Evolutionary conservation across 768 basidiomycete species (phyloP), one percentile per base, ranked within the genome.

Genomic region (Tylopilus sp.): DNA sequence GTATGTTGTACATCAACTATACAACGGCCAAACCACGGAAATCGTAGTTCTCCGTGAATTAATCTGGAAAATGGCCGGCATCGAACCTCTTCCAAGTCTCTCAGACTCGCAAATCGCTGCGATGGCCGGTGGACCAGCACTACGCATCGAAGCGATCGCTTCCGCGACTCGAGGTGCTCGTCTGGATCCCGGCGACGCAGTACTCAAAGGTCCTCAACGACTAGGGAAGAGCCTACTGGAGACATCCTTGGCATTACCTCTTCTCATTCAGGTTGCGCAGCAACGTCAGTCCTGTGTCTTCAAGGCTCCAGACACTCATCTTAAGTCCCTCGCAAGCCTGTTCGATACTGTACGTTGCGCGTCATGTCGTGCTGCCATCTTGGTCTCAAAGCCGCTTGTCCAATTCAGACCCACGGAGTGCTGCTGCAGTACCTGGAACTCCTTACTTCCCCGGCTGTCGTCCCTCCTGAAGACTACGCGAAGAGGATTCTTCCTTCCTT

Each of bases 41-140:
- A 85, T 98, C 40, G 81, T 94, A 21, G 89, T 98, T 22, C 76
- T 99, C n/a, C 83, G 88, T 29, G 93, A 96, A 63, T 74, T 99
- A 46, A 92, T 98, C 46, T 88, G 85, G 81, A 91, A 92, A 67
- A 96, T 98, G 92, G 88, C 93, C 6, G 93, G 90, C 4, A 91
- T 97, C 53, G 88, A 96, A 63, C 92, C 93, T 4, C 74, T 97
- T 46, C 90, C 92, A 0, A 93, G 86, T 67, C 74, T 98, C 33
- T 90, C 93, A 0, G 92, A 97, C 55, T 77, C 85, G 0, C 95
- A 98, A 69, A 84, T 98, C 47, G 69, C 78, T 36, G 92, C 92
- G 6, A 95, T 97, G 85, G 91, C 89, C 7, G 92, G 95, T 42
- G 97, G 97, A 5, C 85, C 89, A 4, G 78, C 83, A 25, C 78